Conservation (phyloP, 1,284 basidiomycete species). For the Fomitopsis palustris region DNA sequence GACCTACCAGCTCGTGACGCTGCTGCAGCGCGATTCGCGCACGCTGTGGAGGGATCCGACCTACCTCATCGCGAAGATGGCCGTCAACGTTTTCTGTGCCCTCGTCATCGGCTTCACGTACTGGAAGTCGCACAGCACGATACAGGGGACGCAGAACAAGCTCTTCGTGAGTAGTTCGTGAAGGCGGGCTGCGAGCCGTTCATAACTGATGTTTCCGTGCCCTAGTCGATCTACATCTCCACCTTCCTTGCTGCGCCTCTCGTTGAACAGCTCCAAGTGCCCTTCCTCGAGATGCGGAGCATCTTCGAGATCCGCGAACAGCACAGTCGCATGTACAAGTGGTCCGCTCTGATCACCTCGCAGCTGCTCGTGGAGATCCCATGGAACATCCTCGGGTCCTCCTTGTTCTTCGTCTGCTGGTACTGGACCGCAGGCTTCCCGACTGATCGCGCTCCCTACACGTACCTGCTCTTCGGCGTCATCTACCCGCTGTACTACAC, state of each 20-base stretch:
- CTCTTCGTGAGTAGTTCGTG: conserved; percentile 48
- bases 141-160: conserved; percentile 78
- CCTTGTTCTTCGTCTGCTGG: conserved; percentile 60
- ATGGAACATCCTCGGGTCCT: conserved; percentile 57
- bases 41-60: conserved; percentile 62
- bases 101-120: conserved; percentile 67
- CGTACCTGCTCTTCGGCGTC: conserved; percentile 47
- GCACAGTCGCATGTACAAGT: conserved; percentile 76
- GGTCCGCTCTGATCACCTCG: conserved; percentile 65
- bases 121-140: conserved; percentile 59
- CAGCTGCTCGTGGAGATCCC: conserved; percentile 64
- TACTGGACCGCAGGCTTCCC: conserved; percentile 65
- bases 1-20: conserved; percentile 38
- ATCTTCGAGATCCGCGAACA: conserved; percentile 63
- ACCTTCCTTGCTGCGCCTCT: conserved; percentile 40
- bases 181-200: neutral
- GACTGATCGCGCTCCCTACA: conserved; percentile 49
- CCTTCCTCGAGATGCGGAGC: conserved; percentile 46
- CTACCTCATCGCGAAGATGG: conserved; percentile 74
- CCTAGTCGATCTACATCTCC: conserved; percentile 38
- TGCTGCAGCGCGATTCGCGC: conserved; percentile 45
- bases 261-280: conserved; percentile 47
- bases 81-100: conserved; percentile 48
- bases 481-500: conserved; percentile 54
- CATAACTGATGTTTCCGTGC: neutral